These are phyloP conservation scores for Fonsecaea erecta DNA, from an alignment of 2,329 filamentous ascomycete genomes.

Conservation along the genomic window DNA sequence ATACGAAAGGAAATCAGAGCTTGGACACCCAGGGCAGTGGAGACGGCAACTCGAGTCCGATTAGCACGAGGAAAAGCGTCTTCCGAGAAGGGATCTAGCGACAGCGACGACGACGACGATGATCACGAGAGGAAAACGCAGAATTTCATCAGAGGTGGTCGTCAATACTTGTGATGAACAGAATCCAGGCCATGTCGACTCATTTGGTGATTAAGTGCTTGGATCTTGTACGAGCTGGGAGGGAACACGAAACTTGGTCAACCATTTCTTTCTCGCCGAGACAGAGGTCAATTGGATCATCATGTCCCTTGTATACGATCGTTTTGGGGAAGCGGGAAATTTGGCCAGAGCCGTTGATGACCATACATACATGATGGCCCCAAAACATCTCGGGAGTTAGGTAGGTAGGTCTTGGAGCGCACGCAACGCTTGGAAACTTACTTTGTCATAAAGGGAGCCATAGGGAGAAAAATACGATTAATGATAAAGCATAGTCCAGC, in stretches of 20 bases:
- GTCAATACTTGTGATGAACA: not conserved
- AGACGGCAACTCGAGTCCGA: conserved; percentile 36
- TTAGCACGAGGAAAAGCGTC: conserved; percentile 37
- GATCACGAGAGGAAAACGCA: not conserved
- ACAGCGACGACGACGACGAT: not conserved
- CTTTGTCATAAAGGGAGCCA: too few species aligned
- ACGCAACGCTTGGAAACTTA: not conserved
- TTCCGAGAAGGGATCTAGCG: conserved; percentile 35
- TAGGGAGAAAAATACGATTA: not conserved
- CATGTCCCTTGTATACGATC: not conserved
- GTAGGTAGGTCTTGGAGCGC: not conserved
- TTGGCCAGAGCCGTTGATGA: too few species aligned
- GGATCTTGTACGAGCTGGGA: not conserved
- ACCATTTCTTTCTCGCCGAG: not conserved
- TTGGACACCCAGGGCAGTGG: conserved; percentile 40
- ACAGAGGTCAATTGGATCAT: not conserved
- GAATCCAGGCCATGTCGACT: not conserved
- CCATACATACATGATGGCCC: not conserved
- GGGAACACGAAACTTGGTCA: not conserved
- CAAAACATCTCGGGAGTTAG: not conserved
- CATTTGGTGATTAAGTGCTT: not conserved
- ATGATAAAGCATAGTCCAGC: not conserved
- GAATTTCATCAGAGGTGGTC: not conserved
- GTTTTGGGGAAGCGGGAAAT: not conserved
- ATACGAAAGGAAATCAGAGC: conserved; percentile 47